These are phyloP conservation scores for Penicillium soppii DNA, from an alignment of 495 filamentous ascomycete genomes.

Conservation along the genomic window DNA sequence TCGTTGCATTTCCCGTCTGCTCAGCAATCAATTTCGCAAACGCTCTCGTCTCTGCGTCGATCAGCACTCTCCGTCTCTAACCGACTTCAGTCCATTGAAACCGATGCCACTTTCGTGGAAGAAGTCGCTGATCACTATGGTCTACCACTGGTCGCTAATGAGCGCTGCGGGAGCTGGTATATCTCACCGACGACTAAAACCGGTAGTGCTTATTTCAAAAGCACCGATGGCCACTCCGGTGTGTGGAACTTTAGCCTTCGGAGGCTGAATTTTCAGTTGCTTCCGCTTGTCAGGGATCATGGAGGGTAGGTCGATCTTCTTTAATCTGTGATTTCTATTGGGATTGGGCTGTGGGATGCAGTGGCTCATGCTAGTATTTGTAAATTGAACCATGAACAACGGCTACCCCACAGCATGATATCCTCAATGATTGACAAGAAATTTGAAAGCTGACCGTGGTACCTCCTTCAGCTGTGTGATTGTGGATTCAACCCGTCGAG, in stretches of 20 bases:
- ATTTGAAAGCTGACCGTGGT: constrained; percentile 1
- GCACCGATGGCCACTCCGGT: constrained; percentile 89
- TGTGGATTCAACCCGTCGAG: constrained; percentile 90
- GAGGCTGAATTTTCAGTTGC: constrained; percentile 78
- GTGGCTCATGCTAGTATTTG: background rate
- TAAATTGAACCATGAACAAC: background rate
- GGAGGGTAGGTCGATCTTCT: constrained; percentile 58
- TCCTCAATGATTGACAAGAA: background rate
- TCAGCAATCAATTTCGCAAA: constrained; percentile 42
- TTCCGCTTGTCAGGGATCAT: constrained; percentile 57
- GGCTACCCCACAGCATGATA: background rate
- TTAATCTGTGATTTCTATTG: constrained; percentile 3
- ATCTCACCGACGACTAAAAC: constrained; percentile 64
- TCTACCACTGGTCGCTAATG: constrained; percentile 88
- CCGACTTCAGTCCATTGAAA: constrained; percentile 69
- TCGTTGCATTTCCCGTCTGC: constrained; percentile 46
- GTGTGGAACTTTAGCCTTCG: constrained; percentile 86
- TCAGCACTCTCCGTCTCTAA: constrained; percentile 77
- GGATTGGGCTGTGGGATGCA: background rate
- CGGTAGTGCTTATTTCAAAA: constrained; percentile 91
- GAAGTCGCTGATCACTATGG: constrained; percentile 49
- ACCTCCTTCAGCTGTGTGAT: constrained; percentile 70
- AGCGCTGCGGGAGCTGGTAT: constrained; percentile 96
- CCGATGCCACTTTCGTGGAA: constrained; percentile 66
- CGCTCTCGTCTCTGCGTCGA: constrained; percentile 58